phyloP scores from a whole-genome alignment of 176 grass and related monocot genomes.

The Rhynchospora pubera region DNA sequence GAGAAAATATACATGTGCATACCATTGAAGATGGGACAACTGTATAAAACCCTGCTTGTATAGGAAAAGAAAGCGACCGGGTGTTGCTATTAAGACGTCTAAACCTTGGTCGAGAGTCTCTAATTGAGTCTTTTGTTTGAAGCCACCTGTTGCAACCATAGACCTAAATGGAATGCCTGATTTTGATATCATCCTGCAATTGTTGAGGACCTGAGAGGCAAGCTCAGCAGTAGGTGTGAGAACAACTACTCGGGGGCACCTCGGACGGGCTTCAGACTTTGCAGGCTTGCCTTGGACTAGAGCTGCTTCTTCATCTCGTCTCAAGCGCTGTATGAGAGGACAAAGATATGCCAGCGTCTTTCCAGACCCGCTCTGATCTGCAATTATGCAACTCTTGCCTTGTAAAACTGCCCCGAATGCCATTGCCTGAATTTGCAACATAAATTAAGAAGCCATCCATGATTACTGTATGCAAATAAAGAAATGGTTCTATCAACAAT shows the following conservation, averaged over 20 bases:
- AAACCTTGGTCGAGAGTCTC: conserved; percentile 78
- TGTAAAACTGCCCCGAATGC: conserved; percentile 60
- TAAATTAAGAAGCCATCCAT: neutral
- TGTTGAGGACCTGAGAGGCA: conserved; percentile 82
- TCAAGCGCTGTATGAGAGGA: conserved; percentile 67
- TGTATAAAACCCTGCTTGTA: conserved; percentile 76
- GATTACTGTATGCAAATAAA: neutral
- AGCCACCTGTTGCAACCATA: conserved; percentile 86
- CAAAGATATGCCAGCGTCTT: conserved; percentile 88
- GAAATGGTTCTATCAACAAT: too few species aligned
- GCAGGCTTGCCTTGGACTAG: conserved; percentile 39
- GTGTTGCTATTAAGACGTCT: conserved; percentile 82
- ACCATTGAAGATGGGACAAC: conserved; percentile 74
- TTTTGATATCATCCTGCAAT: conserved; percentile 71
- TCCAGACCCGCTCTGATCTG: conserved; percentile 93
- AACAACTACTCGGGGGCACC: conserved; percentile 67
- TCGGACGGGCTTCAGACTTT: conserved; percentile 14
- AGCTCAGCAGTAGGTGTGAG: conserved; percentile 87
- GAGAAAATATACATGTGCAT: conserved; percentile 11
- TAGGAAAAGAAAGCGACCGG: conserved; percentile 78
- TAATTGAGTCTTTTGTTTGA: conserved; percentile 81
- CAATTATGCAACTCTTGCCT: conserved; percentile 82
- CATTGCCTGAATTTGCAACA: conserved; percentile 53
- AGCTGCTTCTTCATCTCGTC: conserved; percentile 53
- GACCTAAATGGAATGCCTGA: conserved; percentile 79